Evolutionary conservation across 495 filamentous ascomycete genomes (phyloP).

Genomic region (Penicillium argentinense): DNA sequence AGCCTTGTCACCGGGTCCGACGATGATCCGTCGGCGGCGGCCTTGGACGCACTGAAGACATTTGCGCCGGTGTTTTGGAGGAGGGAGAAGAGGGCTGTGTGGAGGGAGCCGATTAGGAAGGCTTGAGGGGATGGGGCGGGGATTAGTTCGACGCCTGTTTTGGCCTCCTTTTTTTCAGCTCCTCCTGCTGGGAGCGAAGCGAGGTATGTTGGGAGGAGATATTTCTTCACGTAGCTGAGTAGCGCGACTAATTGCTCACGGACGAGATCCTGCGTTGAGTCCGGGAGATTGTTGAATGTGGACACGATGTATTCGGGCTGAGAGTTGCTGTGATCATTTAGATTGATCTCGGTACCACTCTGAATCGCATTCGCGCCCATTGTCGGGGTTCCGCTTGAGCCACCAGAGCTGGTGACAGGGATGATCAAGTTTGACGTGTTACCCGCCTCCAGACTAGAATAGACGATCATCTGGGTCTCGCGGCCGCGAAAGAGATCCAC

Average conservation of each 20-base stretch:
- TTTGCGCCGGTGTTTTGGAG: conserved; percentile 18
- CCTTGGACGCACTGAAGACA: not conserved
- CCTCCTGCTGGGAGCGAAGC: conserved; percentile 12
- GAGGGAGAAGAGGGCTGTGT: conserved; percentile 30
- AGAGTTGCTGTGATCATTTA: not conserved
- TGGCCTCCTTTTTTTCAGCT: not conserved
- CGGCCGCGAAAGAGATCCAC: conserved; percentile 56
- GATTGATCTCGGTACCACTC: too few species aligned
- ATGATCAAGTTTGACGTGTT: conserved; percentile 21
- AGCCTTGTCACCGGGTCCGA: conserved; percentile 17
- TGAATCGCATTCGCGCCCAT: too few species aligned
- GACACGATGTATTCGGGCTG: conserved; percentile 9
- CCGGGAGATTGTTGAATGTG: conserved; percentile 9
- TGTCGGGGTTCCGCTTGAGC: too few species aligned
- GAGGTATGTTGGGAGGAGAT: conserved; percentile 30
- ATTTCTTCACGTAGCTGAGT: conserved; percentile 23
- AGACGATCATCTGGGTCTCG: conserved; percentile 63
- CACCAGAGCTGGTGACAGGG: too few species aligned
- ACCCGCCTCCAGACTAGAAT: conserved; percentile 52
- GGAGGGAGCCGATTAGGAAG: conserved; percentile 36
- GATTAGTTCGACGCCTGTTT: conserved; percentile 20
- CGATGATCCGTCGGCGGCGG: not conserved
- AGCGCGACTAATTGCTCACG: conserved; percentile 33
- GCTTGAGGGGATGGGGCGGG: conserved; percentile 27
- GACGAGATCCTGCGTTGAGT: conserved; percentile 9